Conservation (phyloP, 2,329 filamentous ascomycete species). For the Lasiodiplodia sp. region DNA sequence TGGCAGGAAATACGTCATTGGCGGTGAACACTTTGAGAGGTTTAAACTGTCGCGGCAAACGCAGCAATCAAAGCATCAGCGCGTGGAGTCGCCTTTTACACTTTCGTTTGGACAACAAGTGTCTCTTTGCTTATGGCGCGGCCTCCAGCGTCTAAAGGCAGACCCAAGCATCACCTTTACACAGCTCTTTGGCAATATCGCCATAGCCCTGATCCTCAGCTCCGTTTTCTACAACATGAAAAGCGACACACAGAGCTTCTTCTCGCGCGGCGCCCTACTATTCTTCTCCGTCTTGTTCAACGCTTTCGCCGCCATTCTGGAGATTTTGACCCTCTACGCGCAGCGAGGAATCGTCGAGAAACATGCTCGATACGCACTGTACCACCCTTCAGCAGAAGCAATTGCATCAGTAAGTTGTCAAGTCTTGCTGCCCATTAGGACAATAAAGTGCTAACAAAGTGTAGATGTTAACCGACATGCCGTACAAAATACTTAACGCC, state of each 20-base stretch:
- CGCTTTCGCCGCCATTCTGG: conserved; percentile 76
- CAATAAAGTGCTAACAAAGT: no score
- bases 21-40: conserved; percentile 46
- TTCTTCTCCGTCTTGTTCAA: conserved; percentile 87
- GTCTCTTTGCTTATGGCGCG: conserved; percentile 76
- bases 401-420: conserved; percentile 61
- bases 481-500: conserved; percentile 51
- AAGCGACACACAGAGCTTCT: conserved; percentile 70
- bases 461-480: conserved; percentile 52
- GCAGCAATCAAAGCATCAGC: conserved; percentile 52
- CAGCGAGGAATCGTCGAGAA: conserved; percentile 92
- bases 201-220: conserved; percentile 76
- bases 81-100: conserved; percentile 76
- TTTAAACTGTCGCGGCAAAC: conserved; percentile 49
- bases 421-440: no score
- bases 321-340: conserved; percentile 81
- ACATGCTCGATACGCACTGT: conserved; percentile 81
- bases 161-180: conserved; percentile 74
- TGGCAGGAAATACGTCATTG: conserved; percentile 45
- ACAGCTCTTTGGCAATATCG: conserved; percentile 70
- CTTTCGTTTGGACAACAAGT: conserved; percentile 77
- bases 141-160: conserved; percentile 74
- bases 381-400: conserved; percentile 84
- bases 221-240: conserved; percentile 80
- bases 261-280: conserved; percentile 74